Conservation (phyloP, 1,284 basidiomycete genomes). For the Tilletia setariae region DNA sequence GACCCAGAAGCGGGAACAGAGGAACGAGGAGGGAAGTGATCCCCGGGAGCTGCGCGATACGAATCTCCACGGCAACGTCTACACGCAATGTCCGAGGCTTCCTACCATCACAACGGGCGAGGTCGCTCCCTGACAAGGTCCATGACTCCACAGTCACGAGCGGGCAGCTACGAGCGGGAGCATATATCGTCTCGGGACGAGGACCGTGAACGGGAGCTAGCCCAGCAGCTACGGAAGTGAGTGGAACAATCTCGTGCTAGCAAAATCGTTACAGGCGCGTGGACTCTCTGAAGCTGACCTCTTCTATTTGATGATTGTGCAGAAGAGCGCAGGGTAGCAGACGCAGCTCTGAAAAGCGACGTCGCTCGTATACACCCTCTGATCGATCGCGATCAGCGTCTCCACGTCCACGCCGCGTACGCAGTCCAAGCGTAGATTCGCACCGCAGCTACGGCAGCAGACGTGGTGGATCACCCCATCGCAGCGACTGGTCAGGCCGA, state of each 20-base stretch:
- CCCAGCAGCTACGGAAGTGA: constrained; percentile 46
- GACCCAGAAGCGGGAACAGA: too few species aligned
- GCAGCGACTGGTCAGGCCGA: background rate
- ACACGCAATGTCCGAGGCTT: background rate
- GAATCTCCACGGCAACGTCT: background rate
- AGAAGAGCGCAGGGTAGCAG: background rate
- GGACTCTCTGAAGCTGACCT: too few species aligned
- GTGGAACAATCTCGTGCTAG: constrained; percentile 17
- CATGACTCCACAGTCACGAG: background rate
- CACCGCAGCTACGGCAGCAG: background rate
- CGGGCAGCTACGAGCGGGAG: background rate
- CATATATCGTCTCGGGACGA: constrained; percentile 1
- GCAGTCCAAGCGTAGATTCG: background rate
- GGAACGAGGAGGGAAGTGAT: too few species aligned
- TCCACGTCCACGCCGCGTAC: constrained; percentile 3
- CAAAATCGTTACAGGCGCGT: background rate
- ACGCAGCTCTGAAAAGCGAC: background rate
- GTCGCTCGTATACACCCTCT: constrained; percentile 12
- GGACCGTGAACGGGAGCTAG: constrained; percentile 44
- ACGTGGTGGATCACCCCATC: background rate
- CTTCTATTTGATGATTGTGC: background rate
- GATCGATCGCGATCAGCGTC: background rate
- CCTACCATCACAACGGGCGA: constrained; percentile 3
- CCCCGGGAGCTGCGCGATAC: too few species aligned
- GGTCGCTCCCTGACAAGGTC: background rate